Evolutionary conservation across 1,139 yeast species (phyloP).

Genomic region (Kurtzmaniella quercitrusa): DNA sequence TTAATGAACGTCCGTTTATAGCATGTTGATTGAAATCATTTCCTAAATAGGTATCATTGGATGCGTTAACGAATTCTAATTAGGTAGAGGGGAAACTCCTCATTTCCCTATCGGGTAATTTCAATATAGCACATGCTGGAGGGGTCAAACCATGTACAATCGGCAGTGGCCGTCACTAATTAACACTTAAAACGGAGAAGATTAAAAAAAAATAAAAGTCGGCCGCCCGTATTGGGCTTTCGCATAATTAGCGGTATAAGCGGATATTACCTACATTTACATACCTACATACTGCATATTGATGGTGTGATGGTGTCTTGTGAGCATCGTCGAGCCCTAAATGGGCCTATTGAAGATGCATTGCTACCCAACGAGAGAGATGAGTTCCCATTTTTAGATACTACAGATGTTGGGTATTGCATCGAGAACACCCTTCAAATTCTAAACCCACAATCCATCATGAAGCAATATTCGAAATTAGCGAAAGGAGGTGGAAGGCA

Average conservation of each 20-base stretch:
- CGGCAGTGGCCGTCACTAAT: neutral
- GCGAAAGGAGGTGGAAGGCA: neutral
- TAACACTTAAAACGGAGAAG: neutral
- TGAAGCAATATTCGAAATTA: neutral
- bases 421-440: too few relatives aligned
- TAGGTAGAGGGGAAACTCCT: conserved; percentile 8
- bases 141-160: conserved; percentile 5
- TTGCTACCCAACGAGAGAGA: neutral
- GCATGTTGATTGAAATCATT: conserved; percentile 2
- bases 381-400: neutral
- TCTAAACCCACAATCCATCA: too few relatives aligned
- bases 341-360: neutral
- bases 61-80: conserved; percentile 6
- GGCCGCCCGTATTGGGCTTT: neutral
- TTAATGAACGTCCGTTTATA: neutral
- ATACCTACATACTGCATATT: neutral
- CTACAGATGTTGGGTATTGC: too few relatives aligned
- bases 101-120: conserved; percentile 6
- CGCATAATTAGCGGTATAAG: neutral
- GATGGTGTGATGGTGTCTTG: neutral
- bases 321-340: neutral
- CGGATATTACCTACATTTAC: neutral
- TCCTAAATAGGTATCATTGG: conserved; percentile 9
- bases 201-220: neutral
- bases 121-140: conserved; percentile 8